These are phyloP conservation scores for Peronospora destructor DNA, from an alignment of 352 stramenopile genomes.

Conservation along the genomic window DNA sequence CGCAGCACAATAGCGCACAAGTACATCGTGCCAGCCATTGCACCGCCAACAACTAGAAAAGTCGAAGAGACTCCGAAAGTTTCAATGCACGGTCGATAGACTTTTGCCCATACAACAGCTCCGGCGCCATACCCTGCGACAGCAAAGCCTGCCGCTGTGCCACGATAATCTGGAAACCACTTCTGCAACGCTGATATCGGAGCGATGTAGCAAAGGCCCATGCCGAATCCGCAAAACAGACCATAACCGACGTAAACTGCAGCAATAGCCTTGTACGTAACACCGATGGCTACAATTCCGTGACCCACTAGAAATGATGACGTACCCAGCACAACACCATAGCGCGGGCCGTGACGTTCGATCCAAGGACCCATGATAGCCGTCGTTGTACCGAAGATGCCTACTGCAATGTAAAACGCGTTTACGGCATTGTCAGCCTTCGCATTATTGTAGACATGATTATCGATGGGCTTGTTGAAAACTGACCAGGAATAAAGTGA, in stretches of 20 bases:
- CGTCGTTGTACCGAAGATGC: conserved; percentile 50
- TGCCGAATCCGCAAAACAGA: conserved; percentile 56
- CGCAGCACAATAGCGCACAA: conserved; percentile 43
- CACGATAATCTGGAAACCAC: conserved; percentile 69
- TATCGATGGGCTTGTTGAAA: conserved; percentile 65
- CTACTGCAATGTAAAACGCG: conserved; percentile 64
- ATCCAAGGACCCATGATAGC: conserved; percentile 73
- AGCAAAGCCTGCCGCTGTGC: conserved; percentile 57
- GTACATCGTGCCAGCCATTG: conserved; percentile 40
- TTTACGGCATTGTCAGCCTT: conserved; percentile 50
- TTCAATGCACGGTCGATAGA: conserved; percentile 51
- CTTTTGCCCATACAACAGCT: conserved; percentile 54
- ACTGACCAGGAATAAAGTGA: conserved; percentile 69
- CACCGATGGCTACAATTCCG: conserved; percentile 37
- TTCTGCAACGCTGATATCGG: conserved; percentile 62
- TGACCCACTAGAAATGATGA: conserved; percentile 43
- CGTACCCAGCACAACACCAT: conserved; percentile 43
- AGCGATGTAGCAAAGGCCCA: conserved; percentile 67
- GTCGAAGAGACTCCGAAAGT: conserved; percentile 40
- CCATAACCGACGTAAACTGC: conserved; percentile 59
- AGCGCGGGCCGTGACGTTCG: conserved; percentile 49
- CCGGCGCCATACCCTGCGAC: conserved; percentile 58
- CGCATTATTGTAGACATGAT: conserved; percentile 34
- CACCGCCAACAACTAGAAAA: conserved; percentile 40
- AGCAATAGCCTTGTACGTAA: conserved; percentile 38